Evolutionary conservation across 805 yeast species (phyloP).

Genomic region (Diddensiella caesifluorescens): DNA sequence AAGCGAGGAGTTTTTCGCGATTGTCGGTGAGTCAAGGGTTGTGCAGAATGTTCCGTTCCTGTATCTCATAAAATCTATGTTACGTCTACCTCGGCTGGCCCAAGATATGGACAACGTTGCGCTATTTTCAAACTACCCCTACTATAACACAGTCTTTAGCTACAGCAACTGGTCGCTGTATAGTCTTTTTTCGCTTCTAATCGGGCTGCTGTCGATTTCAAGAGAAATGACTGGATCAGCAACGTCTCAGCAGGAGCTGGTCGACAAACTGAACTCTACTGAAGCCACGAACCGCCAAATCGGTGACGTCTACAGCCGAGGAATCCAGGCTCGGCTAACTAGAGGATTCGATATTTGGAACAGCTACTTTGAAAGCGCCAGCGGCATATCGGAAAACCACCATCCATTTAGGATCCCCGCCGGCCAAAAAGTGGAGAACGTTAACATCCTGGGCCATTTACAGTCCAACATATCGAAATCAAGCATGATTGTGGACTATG

Average conservation of each 20-base stretch:
- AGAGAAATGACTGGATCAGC: slow-evolving; percentile 16
- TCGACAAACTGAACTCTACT: slow-evolving; percentile 6
- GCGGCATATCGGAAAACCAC: slow-evolving; percentile 25
- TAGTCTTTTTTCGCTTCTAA: slow-evolving; percentile 23
- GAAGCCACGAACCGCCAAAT: slow-evolving; percentile 9
- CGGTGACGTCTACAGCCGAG: slow-evolving; percentile 22
- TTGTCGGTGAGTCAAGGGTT: slow-evolving; percentile 23
- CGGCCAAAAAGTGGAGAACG: slow-evolving; percentile 21
- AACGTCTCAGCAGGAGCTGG: slow-evolving; percentile 9
- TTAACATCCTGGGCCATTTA: slow-evolving; percentile 18
- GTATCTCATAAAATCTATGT: slow-evolving; percentile 28
- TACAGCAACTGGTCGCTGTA: slow-evolving; percentile 19
- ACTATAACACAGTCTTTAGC: too few relatives aligned
- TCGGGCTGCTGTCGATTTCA: slow-evolving; percentile 28
- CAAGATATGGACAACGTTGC: too few relatives aligned
- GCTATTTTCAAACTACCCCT: too few relatives aligned
- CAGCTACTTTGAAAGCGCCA: slow-evolving; percentile 24
- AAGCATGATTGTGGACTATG: slow-evolving; percentile 24
- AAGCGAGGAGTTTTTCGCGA: slow-evolving; percentile 25
- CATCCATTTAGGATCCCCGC: slow-evolving; percentile 18
- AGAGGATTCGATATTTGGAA: slow-evolving; percentile 32
- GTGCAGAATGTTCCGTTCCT: slow-evolving; percentile 28
- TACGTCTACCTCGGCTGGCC: slow-evolving; percentile 29
- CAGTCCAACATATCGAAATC: slow-evolving; percentile 10
- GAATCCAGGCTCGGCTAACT: slow-evolving; percentile 26